phyloP scores from a whole-genome alignment of 352 stramenopile species.

The Phytophthora pini region DNA sequence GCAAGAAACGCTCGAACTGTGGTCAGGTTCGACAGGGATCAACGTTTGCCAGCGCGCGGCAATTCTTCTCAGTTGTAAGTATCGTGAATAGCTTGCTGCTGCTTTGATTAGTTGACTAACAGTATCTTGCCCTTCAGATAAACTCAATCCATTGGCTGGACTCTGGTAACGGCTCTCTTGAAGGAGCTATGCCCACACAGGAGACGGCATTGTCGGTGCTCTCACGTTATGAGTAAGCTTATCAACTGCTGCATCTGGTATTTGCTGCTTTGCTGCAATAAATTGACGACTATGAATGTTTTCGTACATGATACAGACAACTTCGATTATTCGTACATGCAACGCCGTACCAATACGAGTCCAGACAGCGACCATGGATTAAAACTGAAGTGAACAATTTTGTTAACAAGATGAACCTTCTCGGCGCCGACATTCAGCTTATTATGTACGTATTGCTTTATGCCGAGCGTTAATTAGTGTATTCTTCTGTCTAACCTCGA shows the following conservation, averaged over 20 bases:
- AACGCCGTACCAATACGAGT: slow-evolving; percentile 69
- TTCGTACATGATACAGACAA: slow-evolving; percentile 23
- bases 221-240: slow-evolving; percentile 42
- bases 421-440: slow-evolving; percentile 40
- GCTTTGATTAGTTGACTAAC: too few relatives aligned
- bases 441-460: slow-evolving; percentile 42
- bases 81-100: not conserved
- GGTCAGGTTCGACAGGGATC: slow-evolving; percentile 41
- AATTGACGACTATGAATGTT: not conserved
- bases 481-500: not conserved
- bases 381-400: slow-evolving; percentile 57
- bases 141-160: slow-evolving; percentile 74
- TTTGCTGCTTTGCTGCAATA: not conserved
- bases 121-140: slow-evolving; percentile 32
- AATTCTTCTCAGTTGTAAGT: slow-evolving; percentile 49
- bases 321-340: slow-evolving; percentile 62
- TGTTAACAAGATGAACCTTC: slow-evolving; percentile 42
- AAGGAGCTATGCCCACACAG: slow-evolving; percentile 45
- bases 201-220: slow-evolving; percentile 45
- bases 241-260: not conserved
- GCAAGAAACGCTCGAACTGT: slow-evolving; percentile 43
- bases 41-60: slow-evolving; percentile 39
- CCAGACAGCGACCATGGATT: slow-evolving; percentile 58
- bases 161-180: slow-evolving; percentile 59
- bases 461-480: not conserved